Conservation (phyloP, 2,329 filamentous ascomycete genomes). For the Penicillium sp. region DNA sequence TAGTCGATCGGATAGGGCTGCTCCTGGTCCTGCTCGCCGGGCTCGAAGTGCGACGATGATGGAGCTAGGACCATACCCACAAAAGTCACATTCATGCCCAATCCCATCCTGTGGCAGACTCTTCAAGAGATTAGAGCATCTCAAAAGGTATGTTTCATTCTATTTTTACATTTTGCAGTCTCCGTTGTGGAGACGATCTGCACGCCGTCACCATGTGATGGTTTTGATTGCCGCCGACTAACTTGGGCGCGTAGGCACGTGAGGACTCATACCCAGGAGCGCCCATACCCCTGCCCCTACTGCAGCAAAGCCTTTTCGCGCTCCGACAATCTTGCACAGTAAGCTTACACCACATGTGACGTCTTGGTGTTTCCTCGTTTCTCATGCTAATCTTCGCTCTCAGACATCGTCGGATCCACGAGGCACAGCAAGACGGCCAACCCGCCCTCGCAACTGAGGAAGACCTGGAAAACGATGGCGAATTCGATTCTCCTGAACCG, state of each 20-base stretch:
- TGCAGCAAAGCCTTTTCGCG: constrained; percentile 99
- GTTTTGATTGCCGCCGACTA: constrained; percentile 56
- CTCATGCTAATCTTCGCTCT: constrained; percentile 41
- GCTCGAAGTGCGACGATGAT: constrained; percentile 94
- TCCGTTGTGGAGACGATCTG: constrained; percentile 26
- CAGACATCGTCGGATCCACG: constrained; percentile 79
- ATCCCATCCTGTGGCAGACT: constrained; percentile 96
- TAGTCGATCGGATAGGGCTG: constrained; percentile 58
- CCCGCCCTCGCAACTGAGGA: constrained; percentile 64
- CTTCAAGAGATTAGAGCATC: constrained; percentile 98
- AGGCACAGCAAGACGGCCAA: constrained; percentile 67
- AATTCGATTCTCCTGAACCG: constrained; percentile 76
- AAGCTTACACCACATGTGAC: constrained; percentile 46
- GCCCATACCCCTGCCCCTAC: constrained; percentile 94
- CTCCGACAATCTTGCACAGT: constrained; percentile 99
- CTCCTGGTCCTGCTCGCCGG: constrained; percentile 77
- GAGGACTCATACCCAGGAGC: constrained; percentile 98
- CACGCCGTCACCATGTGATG: constrained; percentile 40
- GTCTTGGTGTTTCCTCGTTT: background rate
- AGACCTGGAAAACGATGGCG: constrained; percentile 85
- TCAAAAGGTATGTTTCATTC: constrained; percentile 80
- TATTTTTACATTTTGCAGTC: constrained; percentile 35
- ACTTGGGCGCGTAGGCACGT: constrained; percentile 76
- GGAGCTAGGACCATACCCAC: constrained; percentile 94
- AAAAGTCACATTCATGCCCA: constrained; percentile 98